These are phyloP conservation scores for Pythium scleroteichum DNA, from an alignment of 352 stramenopile species.

Conservation along the genomic window DNA sequence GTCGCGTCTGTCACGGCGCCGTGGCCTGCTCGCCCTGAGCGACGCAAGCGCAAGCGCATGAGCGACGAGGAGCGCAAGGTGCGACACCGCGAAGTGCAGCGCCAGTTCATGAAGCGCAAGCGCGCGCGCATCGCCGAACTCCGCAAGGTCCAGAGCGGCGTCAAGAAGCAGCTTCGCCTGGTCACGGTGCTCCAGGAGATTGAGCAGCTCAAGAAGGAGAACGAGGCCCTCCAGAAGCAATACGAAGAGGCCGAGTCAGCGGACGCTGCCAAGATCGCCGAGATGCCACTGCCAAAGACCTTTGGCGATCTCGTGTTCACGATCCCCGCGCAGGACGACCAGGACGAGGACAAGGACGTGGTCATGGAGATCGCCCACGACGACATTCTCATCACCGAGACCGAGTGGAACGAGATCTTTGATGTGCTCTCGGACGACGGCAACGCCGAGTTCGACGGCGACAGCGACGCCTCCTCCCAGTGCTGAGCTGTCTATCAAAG, in stretches of 20 bases:
- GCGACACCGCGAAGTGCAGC: slow-evolving; percentile 30
- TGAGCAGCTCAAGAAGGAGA: slow-evolving; percentile 20
- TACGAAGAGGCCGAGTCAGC: neutral
- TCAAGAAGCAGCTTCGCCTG: slow-evolving; percentile 19
- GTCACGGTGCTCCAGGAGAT: slow-evolving; percentile 13
- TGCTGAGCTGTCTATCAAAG: neutral
- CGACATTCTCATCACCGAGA: slow-evolving; percentile 9
- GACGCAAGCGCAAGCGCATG: slow-evolving; percentile 27
- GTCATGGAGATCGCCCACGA: neutral
- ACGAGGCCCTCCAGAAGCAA: slow-evolving; percentile 6
- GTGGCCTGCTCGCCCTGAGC: neutral
- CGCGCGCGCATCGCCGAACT: slow-evolving; percentile 17
- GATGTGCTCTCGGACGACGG: slow-evolving; percentile 18
- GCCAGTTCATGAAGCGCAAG: slow-evolving; percentile 32
- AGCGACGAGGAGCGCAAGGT: slow-evolving; percentile 23
- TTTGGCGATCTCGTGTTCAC: slow-evolving; percentile 20
- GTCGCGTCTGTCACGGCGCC: neutral
- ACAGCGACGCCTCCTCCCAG: slow-evolving; percentile 10
- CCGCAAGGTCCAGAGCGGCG: slow-evolving; percentile 14
- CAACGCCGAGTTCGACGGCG: slow-evolving; percentile 1
- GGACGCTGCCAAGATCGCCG: neutral
- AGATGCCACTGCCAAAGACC: neutral
- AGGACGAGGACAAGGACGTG: neutral
- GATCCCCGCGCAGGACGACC: slow-evolving; percentile 5
- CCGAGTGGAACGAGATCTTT: slow-evolving; percentile 18